A percentile compares a stretch with the other conserved stretches of the same genome.
phyloP scores from a whole-genome alignment of 176 grass and related monocot species.

The Areca catechu region DNA sequence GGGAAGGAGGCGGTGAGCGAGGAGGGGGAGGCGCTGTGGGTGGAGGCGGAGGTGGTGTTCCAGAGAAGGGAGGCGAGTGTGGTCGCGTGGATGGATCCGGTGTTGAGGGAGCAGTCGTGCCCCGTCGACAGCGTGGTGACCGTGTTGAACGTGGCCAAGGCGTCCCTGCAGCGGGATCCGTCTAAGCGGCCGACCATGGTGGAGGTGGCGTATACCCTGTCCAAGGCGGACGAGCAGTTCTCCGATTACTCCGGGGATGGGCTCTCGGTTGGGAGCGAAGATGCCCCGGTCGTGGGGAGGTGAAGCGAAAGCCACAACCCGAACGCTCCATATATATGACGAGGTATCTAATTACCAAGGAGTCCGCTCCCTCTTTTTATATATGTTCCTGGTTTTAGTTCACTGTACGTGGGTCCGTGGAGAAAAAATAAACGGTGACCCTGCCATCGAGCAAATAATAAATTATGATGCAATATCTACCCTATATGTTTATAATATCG shows the following conservation, averaged over 20 bases:
- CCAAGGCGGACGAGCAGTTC: conserved; percentile 78
- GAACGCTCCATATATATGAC: no score
- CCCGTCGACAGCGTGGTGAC: conserved; percentile 53
- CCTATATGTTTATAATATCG: no score
- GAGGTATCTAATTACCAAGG: no score
- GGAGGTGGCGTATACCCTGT: conserved; percentile 75
- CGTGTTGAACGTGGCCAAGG: conserved; percentile 53
- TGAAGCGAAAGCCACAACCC: no score
- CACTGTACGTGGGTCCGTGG: no score
- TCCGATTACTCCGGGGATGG: conserved; percentile 63
- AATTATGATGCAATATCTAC: no score
- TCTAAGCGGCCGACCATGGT: conserved; percentile 90
- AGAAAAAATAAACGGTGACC: no score
- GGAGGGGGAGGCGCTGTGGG: conserved; percentile 54
- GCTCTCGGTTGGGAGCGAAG: conserved; percentile 22
- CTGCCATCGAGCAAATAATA: no score
- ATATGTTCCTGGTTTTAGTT: no score
- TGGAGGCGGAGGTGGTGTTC: conserved; percentile 54
- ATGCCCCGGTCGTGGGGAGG: conserved; percentile 33
- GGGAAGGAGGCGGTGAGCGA: conserved; percentile 49
- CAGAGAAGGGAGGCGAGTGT: conserved; percentile 30
- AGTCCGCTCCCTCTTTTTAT: no score
- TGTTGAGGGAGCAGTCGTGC: conserved; percentile 56
- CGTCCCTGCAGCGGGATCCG: conserved; percentile 70
- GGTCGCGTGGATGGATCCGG: conserved; percentile 63